Percentiles rank a stretch among this genome's conserved stretches.
Conservation (phyloP, 2,329 filamentous ascomycete genomes). For the Fusarium tjaetaba region DNA sequence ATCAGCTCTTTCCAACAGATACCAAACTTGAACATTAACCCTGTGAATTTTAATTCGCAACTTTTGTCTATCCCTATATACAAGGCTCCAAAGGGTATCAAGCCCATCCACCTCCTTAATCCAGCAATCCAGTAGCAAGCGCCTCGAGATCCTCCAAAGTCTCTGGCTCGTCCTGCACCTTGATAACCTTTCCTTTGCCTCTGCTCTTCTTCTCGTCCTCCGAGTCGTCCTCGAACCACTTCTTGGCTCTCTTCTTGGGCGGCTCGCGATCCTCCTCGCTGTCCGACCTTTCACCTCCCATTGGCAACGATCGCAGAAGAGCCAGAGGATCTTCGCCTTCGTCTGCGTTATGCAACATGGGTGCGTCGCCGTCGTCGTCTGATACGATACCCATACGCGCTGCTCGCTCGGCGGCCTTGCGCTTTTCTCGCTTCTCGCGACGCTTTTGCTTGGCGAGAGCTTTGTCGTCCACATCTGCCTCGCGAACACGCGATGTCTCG, state of each 20-base stretch:
- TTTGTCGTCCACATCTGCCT: conserved; percentile 87
- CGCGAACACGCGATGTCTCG: conserved; percentile 76
- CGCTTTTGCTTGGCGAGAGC: conserved; percentile 79
- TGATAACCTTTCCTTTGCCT: conserved; percentile 64
- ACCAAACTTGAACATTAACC: conserved; percentile 6
- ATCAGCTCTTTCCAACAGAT: not conserved
- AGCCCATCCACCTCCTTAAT: conserved; percentile 45
- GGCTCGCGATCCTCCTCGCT: conserved; percentile 54
- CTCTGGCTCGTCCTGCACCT: conserved; percentile 75
- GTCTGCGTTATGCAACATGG: conserved; percentile 49
- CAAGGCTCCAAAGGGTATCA: conserved; percentile 44
- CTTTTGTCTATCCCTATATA: conserved; percentile 36
- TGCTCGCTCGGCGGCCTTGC: conserved; percentile 70
- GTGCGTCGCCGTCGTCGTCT: conserved; percentile 43
- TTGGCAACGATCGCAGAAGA: conserved; percentile 66
- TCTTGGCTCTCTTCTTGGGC: conserved; percentile 71
- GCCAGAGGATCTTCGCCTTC: conserved; percentile 56
- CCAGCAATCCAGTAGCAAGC: conserved; percentile 77
- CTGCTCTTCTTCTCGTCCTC: conserved; percentile 60
- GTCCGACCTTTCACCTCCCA: conserved; percentile 50
- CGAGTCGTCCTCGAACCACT: conserved; percentile 79
- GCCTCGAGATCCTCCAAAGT: conserved; percentile 82
- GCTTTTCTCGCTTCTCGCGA: conserved; percentile 78
- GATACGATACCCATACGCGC: conserved; percentile 47
- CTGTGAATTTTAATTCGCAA: conserved; percentile 8